phyloP scores from a whole-genome alignment of 306 rosid genomes.

The Rubus parviflorus region DNA sequence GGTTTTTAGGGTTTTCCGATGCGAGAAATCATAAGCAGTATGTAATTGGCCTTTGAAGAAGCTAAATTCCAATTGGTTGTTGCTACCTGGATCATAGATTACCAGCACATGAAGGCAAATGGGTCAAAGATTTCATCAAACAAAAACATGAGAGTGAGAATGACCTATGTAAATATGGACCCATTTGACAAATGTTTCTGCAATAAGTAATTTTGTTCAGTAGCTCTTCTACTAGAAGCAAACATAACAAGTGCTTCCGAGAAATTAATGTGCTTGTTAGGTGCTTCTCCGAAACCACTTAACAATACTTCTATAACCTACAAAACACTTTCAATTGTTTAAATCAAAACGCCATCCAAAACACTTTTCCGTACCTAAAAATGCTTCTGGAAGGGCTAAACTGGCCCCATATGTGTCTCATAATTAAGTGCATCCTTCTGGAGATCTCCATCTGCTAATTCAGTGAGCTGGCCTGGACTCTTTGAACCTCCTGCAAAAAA shows the following conservation, averaged over 20 bases:
- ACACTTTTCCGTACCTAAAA: not conserved
- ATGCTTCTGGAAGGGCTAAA: constrained; percentile 1
- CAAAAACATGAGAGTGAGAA: not conserved
- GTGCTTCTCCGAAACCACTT: not conserved
- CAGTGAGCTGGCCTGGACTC: constrained; percentile 40
- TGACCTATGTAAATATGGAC: not conserved
- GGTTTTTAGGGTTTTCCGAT: not conserved
- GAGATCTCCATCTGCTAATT: not conserved
- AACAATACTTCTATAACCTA: not conserved
- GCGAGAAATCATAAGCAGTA: not conserved
- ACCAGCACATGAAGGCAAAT: not conserved
- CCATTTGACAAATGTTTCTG: not conserved
- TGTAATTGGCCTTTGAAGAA: not conserved
- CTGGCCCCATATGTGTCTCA: constrained; percentile 28
- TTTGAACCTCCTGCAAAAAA: constrained; percentile 2
- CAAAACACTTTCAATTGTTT: not conserved
- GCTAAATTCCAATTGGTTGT: not conserved
- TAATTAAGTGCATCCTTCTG: constrained; percentile 17
- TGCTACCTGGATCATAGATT: not conserved
- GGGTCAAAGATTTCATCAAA: not conserved
- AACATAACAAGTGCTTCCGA: not conserved
- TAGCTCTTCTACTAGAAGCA: not conserved
- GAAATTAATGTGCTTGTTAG: not conserved
- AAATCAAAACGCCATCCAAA: not conserved
- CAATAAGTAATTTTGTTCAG: not conserved